Evolutionary conservation across 108 stramenopile genomes (phyloP), one percentile per base, ranked within the genome.

Genomic region (Asterionellopsis glacialis): DNA sequence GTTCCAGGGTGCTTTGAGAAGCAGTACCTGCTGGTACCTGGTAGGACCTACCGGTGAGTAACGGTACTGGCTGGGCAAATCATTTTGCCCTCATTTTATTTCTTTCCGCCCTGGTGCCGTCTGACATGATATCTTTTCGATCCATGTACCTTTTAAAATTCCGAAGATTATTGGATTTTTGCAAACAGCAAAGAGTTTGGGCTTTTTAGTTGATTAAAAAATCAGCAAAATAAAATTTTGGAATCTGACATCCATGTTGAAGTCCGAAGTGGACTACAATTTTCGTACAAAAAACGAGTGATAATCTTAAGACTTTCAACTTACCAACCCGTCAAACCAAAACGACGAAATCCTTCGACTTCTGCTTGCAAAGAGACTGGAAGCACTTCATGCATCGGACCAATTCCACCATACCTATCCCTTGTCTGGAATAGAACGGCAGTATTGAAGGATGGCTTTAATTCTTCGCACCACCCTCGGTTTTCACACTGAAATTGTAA

Each of bases 361-460:
- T n/a, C 21, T 39, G 57, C 39, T 3, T 16, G n/a, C 4, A 9
- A 18, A 3, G 22, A 22, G 1, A 57, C 57, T n/a, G 57, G 41
- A 9, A 57, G 40, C 2, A 57, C 57, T 39, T 57, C 57, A 42
- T 57, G 57, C 33, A 16, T 41, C 3, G 57, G 57, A 41, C 57
- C 57, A 16, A 41, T 9, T 22, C 4, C 9, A 26, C 25, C 24
- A 22, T 26, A 15, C 25, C 5, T 5, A 16, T 16, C 12, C n/a
- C 57, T n/a, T 15, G 57, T 57, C 9, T 42, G 33, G 16, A 57
- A 41, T 33, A 57, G 38, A 9, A 57, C 5, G 7, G 41, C 33
- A 14, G 57, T 22, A 42, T 57, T 57, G 57, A 57, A 57, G 14
- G 33, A 41, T 7, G 57, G 57, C 15, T 22, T 19, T 6, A 57